Evolutionary conservation across 306 rosid species (phyloP), one percentile per base, ranked within the genome.

Genomic region (Crataegus laevigata): DNA sequence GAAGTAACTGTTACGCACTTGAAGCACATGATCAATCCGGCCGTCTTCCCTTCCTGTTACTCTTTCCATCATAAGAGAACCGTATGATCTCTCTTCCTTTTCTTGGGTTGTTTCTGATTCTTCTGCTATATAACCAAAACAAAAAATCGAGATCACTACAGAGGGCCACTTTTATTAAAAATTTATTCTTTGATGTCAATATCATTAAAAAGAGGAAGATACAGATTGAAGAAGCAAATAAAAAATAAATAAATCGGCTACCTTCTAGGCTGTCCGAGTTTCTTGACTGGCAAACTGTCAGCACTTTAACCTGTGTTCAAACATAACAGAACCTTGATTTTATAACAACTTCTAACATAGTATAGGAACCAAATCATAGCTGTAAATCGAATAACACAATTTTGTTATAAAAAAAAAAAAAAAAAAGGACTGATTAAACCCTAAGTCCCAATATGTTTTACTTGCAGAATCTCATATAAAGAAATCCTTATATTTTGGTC

Each of bases 21-120:
- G 99, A 83, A 96, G 98, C 93, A 88, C 86, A 84, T 90, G 87
- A 90, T 96, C 99, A 73, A 96, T 77, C 72, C 96, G 88, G 40
- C 98, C 99, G 25, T 25, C 88, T 72, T 78, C 81, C 79, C 88
- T 89, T 88, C 99, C 92, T 3, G 98, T 89, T 81, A 96, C 51
- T 76, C 92, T 89, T 85, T 82, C 88, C 83, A 96, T 92, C 96
- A 90, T 92, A n/a, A 82, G 60, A 82, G 86, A 85, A 79, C 99
- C 99, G 79, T 96, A 94, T 28, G 94, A 88, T 75, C 75, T 71
- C 78, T 83, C 90, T 73, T 90, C 89, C n/a, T 76, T 82, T 76
- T 82, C 98, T 72, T 85, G 86, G 21, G 84, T 80, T 74, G 80
- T 72, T 77, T 87, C 94, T 54, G 78, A 74, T 28, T 34, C 86